Evolutionary conservation across 2,329 filamentous ascomycete genomes (phyloP), one percentile per base, ranked within the genome.

Genomic region (Sporothrix phasma): DNA sequence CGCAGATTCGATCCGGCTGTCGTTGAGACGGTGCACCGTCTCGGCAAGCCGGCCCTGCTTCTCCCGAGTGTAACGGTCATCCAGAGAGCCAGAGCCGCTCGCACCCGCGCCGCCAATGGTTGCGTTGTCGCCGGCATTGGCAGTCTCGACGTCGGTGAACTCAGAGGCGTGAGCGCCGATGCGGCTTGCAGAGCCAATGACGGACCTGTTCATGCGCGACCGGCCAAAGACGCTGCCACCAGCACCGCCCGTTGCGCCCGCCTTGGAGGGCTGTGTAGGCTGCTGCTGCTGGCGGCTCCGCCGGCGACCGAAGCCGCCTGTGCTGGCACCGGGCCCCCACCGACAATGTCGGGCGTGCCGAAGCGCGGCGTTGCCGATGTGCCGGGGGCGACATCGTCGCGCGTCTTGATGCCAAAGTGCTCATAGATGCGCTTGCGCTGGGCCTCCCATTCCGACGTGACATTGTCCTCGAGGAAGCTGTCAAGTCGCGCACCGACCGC

Each of bases 391-490:
- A 72, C 66, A 37, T 81, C 80, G 56, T 86, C 82, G 26, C 79
- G 78, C 5, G 82, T 78, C 72, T 86, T 88, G 72, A 99, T 88
- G 15, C 94, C 94, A 74, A 99, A 97, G 75, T 99, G 94, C 71
- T 96, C 87, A 76, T 97, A 97, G 68, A 99, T 96, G 69, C 87
- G 87, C 75, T 89, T 90, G 67, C 93, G 88, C 77, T 97, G 93
- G 17, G 89, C 88, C 70, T 97, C 92, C 92, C 94, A 97, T 74
- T 97, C 92, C 79, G 96, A 88, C 34, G 92, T 90, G 59, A 97
- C 87, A 72, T 96, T 95, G 71, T 97, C 92, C 73, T 97, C 92
- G 64, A 99, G 81, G 74, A 96, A 97, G 66, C 85, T 84, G 73
- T 99, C 92, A 73, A 97, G 72, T 97, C 94, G 64, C 87, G 86